A percentile compares a stretch with the other conserved stretches of the same genome.
Conservation (phyloP, 805 yeast species). For the Cyberlindnera maritima region DNA sequence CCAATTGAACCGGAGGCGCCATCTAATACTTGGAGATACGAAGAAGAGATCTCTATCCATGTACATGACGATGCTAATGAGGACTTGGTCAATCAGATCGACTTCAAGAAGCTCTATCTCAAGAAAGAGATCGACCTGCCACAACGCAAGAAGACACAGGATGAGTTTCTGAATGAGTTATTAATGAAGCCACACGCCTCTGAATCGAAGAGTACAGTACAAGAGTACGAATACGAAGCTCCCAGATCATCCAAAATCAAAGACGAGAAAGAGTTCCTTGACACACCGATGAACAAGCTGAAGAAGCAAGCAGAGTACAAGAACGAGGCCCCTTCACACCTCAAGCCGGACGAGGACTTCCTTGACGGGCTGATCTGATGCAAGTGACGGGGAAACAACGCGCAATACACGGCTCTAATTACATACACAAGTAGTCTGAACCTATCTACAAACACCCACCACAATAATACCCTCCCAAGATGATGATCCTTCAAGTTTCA, state of each 20-base stretch:
- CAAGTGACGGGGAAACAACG: too few relatives aligned
- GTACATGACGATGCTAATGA: constrained; percentile 17
- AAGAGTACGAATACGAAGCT: constrained; percentile 5
- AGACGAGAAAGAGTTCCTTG: background rate
- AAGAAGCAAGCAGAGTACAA: background rate
- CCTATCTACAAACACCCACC: too few relatives aligned
- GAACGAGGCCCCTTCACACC: constrained; percentile 19
- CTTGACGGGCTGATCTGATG: constrained; percentile 21
- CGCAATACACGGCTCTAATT: too few relatives aligned
- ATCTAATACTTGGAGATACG: constrained; percentile 25
- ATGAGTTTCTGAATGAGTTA: constrained; percentile 16
- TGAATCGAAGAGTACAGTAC: background rate
- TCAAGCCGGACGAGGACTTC: constrained; percentile 24
- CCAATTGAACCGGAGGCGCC: constrained; percentile 10
- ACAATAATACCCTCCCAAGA: too few relatives aligned
- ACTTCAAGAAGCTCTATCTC: constrained; percentile 18
- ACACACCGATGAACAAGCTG: background rate
- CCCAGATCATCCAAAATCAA: background rate
- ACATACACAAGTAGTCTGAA: too few relatives aligned
- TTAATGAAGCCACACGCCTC: background rate
- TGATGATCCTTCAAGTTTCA: too few relatives aligned
- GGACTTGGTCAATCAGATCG: constrained; percentile 14
- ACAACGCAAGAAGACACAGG: constrained; percentile 7
- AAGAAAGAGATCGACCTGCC: constrained; percentile 15
- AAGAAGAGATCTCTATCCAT: constrained; percentile 23